Conservation (phyloP, 345 rosid species). For the Durio zibethinus region DNA sequence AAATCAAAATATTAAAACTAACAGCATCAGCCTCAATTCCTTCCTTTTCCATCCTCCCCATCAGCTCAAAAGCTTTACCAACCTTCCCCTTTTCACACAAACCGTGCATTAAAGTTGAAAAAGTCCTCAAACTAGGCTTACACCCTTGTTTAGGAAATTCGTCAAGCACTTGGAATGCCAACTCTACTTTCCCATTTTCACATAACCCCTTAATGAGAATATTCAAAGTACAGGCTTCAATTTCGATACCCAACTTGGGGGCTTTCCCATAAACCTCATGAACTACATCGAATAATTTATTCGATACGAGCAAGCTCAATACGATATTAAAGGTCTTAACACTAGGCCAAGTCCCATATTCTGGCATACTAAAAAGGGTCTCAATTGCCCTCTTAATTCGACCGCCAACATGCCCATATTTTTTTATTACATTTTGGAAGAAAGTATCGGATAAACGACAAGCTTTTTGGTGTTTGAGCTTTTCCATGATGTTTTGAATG, state of each 20-base stretch:
- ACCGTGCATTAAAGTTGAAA: slow-evolving; percentile 65
- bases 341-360: slow-evolving; percentile 68
- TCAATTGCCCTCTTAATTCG: slow-evolving; percentile 63
- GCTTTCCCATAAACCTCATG: slow-evolving; percentile 58
- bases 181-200: slow-evolving; percentile 57
- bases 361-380: slow-evolving; percentile 61
- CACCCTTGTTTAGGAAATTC: slow-evolving; percentile 87
- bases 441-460: slow-evolving; percentile 67
- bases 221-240: slow-evolving; percentile 81
- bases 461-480: slow-evolving; percentile 37
- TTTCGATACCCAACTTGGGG: slow-evolving; percentile 63
- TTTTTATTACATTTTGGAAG: slow-evolving; percentile 65
- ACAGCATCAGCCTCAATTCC: slow-evolving; percentile 63
- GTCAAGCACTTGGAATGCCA: slow-evolving; percentile 75
- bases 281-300: slow-evolving; percentile 58
- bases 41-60: slow-evolving; percentile 72
- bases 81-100: slow-evolving; percentile 58
- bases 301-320: slow-evolving; percentile 62
- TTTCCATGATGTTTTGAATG: slow-evolving; percentile 53
- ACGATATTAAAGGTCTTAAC: slow-evolving; percentile 68
- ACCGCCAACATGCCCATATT: slow-evolving; percentile 64
- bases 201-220: slow-evolving; percentile 76
- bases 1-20: slow-evolving; percentile 78
- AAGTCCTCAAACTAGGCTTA: slow-evolving; percentile 68
- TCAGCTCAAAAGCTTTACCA: slow-evolving; percentile 54